Evolutionary conservation across 257 asterid species (phyloP).

Genomic region (Perilla frutescens): DNA sequence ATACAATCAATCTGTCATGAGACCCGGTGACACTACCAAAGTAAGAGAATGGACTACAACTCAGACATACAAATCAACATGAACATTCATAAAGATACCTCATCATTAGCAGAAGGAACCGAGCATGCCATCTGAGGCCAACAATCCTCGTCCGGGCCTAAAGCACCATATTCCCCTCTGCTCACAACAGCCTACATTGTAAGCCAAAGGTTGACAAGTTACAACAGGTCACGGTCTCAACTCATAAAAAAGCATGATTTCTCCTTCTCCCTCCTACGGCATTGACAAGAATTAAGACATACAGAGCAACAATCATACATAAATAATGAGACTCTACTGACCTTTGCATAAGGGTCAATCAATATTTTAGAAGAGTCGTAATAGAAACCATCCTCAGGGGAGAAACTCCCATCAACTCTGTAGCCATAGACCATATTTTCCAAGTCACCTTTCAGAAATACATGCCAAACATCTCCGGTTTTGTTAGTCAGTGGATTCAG

Average conservation of each 20-base stretch:
- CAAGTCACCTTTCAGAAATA: constrained; percentile 83
- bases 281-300: constrained; percentile 6
- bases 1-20: constrained; percentile 1
- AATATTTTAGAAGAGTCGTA: constrained; percentile 74
- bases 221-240: constrained; percentile 21
- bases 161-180: constrained; percentile 45
- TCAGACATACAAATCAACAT: constrained; percentile 9
- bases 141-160: constrained; percentile 69
- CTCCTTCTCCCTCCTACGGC: constrained; percentile 2
- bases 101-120: constrained; percentile 63
- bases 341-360: constrained; percentile 96
- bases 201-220: constrained; percentile 32
- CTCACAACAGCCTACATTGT: constrained; percentile 70
- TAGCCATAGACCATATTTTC: constrained; percentile 81
- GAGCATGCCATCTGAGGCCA: constrained; percentile 94
- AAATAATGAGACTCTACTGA: constrained; percentile 38
- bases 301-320: background rate
- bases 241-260: background rate
- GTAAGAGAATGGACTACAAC: constrained; percentile 5
- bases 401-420: constrained; percentile 73
- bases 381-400: constrained; percentile 82
- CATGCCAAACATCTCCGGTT: constrained; percentile 99
- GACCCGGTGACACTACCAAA: constrained; percentile 6
- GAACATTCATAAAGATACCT: constrained; percentile 50
- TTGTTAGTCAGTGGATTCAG: constrained; percentile 70